Evolutionary conservation across 2,329 filamentous ascomycete species (phyloP).

Genomic region (Tolypocladium nubicola): DNA sequence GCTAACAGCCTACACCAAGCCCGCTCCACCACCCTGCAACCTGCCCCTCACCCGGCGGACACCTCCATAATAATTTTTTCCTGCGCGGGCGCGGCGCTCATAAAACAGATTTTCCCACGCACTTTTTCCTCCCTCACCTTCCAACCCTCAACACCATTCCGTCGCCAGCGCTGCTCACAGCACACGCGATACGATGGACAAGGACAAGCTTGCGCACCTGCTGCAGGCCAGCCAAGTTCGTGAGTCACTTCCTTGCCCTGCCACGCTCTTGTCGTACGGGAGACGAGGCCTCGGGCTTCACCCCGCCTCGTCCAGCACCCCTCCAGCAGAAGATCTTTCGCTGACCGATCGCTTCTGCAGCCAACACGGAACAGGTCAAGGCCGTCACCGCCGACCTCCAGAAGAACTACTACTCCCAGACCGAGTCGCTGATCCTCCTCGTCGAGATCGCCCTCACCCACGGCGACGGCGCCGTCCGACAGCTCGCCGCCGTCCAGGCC

Average conservation of each 20-base stretch:
- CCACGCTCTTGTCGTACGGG: not conserved
- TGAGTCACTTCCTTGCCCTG: constrained; percentile 36
- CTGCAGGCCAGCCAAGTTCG: constrained; percentile 81
- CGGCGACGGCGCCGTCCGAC: constrained; percentile 61
- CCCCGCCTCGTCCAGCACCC: not conserved
- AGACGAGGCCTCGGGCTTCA: not conserved
- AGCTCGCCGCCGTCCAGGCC: constrained; percentile 86
- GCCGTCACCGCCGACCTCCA: constrained; percentile 81
- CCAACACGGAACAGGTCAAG: constrained; percentile 83
- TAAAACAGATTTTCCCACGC: not conserved
- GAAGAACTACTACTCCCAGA: constrained; percentile 84
- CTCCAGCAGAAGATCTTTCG: not conserved
- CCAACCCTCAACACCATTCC: not conserved
- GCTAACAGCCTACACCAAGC: not conserved
- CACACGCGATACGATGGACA: constrained; percentile 26
- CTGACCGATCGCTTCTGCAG: constrained; percentile 30
- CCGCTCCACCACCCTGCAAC: not conserved
- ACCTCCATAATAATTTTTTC: not conserved
- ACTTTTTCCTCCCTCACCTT: not conserved
- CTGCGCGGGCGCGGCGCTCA: not conserved
- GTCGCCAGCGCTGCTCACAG: not conserved
- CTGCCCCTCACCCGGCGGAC: not conserved
- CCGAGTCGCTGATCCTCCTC: constrained; percentile 73
- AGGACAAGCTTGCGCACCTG: constrained; percentile 72
- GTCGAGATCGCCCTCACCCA: constrained; percentile 82